Evolutionary conservation across 164 flowering plant genomes (phyloP), one percentile per base, ranked within the genome.

Genomic region (Macadamia integrifolia): DNA sequence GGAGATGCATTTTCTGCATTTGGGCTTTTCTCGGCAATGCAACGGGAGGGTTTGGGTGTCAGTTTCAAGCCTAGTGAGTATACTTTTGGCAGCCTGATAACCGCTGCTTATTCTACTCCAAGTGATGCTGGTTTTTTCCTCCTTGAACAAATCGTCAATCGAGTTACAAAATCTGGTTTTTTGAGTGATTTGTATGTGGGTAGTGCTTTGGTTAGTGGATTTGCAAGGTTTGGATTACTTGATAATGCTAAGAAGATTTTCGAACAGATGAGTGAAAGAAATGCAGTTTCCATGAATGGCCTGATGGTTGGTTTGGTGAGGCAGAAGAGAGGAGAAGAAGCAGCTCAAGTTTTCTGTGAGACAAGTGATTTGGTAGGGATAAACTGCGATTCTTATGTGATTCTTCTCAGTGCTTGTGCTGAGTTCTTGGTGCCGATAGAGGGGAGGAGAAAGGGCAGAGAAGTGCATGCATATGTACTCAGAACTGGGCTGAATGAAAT

Each of bases 261-360:
- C 66, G 75, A 74, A 73, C 80, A 74, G 68, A 88, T 93, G 94
- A 72, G 73, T 60, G 75, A 68, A 50, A 82, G 80, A 69, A 91
- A 91, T 82, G 87, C 80, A 6, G 94, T 91, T 59, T 83, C 96
- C 46, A 13, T 88, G 80, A 88, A 91, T 61, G 97, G 97, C 0
- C 76, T 93, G 73, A 89, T 91, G 89, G 92, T 82, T 69, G 97
- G 97, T 58, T 78, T 89, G 75, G 88, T 85, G 63, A 85, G 80
- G 75, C 89, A 87, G 56, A 80, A 81, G 31, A 75, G 71, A 23
- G 91, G 90, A 53, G 91, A 85, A 73, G 88, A 85, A 79, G 96
- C 95, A 17, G 64, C 79, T 30, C 76, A 81, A 55, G 66, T 84
- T 66, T 91, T 88, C 70, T 64, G 60, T 62, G 83, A 81, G 66